Conservation (phyloP, 2,329 filamentous ascomycete species). For the Sporothrix inflata region DNA sequence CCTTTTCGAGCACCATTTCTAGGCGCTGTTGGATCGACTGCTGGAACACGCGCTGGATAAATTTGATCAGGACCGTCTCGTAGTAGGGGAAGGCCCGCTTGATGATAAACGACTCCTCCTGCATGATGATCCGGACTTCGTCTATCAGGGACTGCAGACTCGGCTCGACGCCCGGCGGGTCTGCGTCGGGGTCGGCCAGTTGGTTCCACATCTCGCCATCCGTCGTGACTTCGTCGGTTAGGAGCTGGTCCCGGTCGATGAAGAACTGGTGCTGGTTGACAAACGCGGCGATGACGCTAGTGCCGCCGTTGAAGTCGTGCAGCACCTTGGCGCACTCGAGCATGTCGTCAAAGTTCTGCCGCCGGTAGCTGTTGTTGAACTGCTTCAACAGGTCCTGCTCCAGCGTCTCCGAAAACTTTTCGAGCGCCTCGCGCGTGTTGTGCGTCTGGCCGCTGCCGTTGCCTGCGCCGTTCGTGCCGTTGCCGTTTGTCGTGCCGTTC, state of each 20-base stretch:
- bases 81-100: constrained; percentile 95
- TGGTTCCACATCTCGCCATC: constrained; percentile 85
- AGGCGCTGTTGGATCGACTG: constrained; percentile 96
- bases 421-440: constrained; percentile 85
- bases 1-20: constrained; percentile 95
- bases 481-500: constrained; percentile 46
- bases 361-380: constrained; percentile 95
- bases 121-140: constrained; percentile 92
- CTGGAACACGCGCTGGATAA: constrained; percentile 94
- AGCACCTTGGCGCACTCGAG: constrained; percentile 93
- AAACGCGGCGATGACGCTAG: constrained; percentile 92
- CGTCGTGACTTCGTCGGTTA: constrained; percentile 79
- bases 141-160: constrained; percentile 90
- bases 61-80: constrained; percentile 89
- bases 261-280: constrained; percentile 99
- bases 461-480: constrained; percentile 38
- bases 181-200: constrained; percentile 89
- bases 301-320: constrained; percentile 92
- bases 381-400: constrained; percentile 95
- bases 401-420: constrained; percentile 93
- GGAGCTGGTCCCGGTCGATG: constrained; percentile 90
- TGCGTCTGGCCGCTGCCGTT: constrained; percentile 52
- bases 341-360: constrained; percentile 97
- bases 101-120: constrained; percentile 96
- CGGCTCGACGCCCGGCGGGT: constrained; percentile 87